Conservation (phyloP, 805 yeast species). For the Pichia occidentalis region DNA sequence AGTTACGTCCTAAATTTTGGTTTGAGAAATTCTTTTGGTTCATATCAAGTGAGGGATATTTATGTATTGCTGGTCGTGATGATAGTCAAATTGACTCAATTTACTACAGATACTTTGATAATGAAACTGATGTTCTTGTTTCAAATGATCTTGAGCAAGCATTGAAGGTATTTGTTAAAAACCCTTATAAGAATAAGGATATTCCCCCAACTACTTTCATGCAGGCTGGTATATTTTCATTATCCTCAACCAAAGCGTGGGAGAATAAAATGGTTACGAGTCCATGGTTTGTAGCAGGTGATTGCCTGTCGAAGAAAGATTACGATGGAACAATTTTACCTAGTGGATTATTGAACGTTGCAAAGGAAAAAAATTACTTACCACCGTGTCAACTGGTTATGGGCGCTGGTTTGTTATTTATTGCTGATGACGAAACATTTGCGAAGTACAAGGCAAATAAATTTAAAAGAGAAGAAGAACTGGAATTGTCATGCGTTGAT, state of each 20-base stretch:
- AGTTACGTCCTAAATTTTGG: slow-evolving; percentile 71
- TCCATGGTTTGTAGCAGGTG: slow-evolving; percentile 78
- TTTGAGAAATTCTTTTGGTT: slow-evolving; percentile 96
- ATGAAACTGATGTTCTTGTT: slow-evolving; percentile 63
- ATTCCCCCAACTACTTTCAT: slow-evolving; percentile 80
- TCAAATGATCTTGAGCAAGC: slow-evolving; percentile 70
- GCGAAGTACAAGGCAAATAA: slow-evolving; percentile 28
- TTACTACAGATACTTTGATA: slow-evolving; percentile 66
- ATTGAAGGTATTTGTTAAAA: slow-evolving; percentile 71
- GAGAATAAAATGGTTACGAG: slow-evolving; percentile 73
- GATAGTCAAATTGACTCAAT: slow-evolving; percentile 72
- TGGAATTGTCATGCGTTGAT: slow-evolving; percentile 26
- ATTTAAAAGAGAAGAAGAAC: slow-evolving; percentile 24
- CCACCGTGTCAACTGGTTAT: slow-evolving; percentile 80
- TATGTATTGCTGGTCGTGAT: slow-evolving; percentile 85
- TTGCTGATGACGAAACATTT: slow-evolving; percentile 49
- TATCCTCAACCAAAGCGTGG: slow-evolving; percentile 85
- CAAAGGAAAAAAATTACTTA: slow-evolving; percentile 49
- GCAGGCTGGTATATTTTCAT: slow-evolving; percentile 86
- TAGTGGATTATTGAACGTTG: slow-evolving; percentile 53
- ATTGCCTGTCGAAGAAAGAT: slow-evolving; percentile 64
- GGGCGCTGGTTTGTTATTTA: slow-evolving; percentile 85
- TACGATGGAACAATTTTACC: slow-evolving; percentile 48
- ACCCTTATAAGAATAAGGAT: slow-evolving; percentile 62
- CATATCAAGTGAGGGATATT: slow-evolving; percentile 79